Conservation (phyloP, 306 rosid genomes). For the Cyclanthera cordifolia region DNA sequence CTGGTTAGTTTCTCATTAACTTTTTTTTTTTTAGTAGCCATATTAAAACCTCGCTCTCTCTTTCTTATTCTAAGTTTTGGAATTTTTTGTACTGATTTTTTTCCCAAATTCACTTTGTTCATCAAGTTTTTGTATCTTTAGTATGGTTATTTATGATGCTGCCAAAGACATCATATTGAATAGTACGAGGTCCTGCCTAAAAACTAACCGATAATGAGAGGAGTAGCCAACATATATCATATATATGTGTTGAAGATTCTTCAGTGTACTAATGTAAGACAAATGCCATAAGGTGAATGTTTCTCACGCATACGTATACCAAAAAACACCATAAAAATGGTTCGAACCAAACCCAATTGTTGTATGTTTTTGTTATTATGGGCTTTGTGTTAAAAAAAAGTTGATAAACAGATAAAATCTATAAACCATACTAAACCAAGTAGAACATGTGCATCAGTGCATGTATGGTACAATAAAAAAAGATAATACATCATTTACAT, state of each 20-base stretch:
- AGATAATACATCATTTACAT: no score
- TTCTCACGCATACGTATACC: no score
- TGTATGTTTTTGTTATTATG: no score
- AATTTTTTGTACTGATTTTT: slow-evolving; percentile 18
- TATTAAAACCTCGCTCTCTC: neutral
- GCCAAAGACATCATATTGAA: neutral
- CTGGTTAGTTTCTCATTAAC: slow-evolving; percentile 42
- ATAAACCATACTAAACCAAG: neutral
- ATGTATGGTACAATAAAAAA: neutral
- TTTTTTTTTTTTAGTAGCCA: neutral
- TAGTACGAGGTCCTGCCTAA: no score
- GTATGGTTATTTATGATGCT: neutral
- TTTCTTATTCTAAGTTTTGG: neutral
- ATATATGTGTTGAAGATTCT: no score
- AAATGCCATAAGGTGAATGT: no score
- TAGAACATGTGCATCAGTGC: neutral
- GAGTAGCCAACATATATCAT: no score
- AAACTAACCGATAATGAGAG: no score
- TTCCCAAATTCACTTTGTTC: neutral
- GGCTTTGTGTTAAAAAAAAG: no score
- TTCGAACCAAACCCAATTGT: neutral
- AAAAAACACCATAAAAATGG: neutral
- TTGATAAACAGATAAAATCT: no score
- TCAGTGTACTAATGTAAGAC: no score
- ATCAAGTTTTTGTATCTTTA: neutral